A percentile compares a stretch with the other conserved stretches of the same genome.
Conservation (phyloP, 129 eudicot species). For the Escallonia rubra region DNA sequence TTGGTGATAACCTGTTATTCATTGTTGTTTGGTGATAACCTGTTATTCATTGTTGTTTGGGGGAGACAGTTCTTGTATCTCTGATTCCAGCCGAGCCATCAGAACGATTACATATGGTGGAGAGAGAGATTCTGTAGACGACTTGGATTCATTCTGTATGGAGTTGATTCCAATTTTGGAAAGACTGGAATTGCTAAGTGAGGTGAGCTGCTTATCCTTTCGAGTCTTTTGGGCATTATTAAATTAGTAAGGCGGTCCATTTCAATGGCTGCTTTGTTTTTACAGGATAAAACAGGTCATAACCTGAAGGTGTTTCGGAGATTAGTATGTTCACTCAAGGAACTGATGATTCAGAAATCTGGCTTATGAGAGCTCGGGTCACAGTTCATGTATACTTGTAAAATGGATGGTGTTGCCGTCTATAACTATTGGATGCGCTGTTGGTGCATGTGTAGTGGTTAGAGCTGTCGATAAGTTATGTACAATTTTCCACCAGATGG, state of each 20-base stretch:
- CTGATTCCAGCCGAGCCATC: slow-evolving; percentile 28
- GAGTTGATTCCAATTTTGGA: slow-evolving; percentile 64
- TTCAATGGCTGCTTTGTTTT: slow-evolving; percentile 5
- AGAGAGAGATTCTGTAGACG: slow-evolving; percentile 31
- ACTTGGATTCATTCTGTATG: slow-evolving; percentile 45
- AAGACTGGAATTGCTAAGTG: slow-evolving; percentile 74
- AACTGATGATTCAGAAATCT: slow-evolving; percentile 44
- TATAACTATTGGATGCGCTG: no score
- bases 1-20: neutral
- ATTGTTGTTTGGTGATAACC: neutral
- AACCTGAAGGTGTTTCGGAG: slow-evolving; percentile 78
- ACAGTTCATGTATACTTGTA: no score
- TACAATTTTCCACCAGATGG: no score
- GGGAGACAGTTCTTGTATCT: slow-evolving; percentile 20
- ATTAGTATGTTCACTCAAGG: slow-evolving; percentile 69
- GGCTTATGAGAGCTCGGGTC: no score
- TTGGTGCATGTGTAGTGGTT: no score
- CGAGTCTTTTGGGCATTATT: no score
- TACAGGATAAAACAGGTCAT: slow-evolving; percentile 86
- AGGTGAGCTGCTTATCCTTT: slow-evolving; percentile 41
- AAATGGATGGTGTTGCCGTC: no score
- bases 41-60: neutral
- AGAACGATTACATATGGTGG: slow-evolving; percentile 40
- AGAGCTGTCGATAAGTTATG: no score
- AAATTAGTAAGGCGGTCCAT: no score